Base-by-base conservation (phyloP, 2,329 filamentous ascomycete genomes). In the Neofusicoccum parvum region DNA sequence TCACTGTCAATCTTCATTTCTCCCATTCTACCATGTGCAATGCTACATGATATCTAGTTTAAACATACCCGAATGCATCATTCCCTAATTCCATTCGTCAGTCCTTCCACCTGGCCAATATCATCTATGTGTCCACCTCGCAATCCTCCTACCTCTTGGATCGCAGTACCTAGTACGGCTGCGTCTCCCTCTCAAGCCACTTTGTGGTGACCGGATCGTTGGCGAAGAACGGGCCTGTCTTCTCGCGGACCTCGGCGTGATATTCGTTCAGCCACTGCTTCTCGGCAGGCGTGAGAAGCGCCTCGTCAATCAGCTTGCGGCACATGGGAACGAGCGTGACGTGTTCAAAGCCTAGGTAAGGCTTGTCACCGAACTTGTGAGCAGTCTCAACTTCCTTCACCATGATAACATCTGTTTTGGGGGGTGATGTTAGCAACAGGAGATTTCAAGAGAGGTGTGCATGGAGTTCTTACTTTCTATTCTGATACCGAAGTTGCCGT, bases 261-360 rank as follows among this genome's bases (percentile, higher is more conserved):
- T 96, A 96, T 48, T 88, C 84, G 73, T 98, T 96, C 70, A 99
- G 80, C 92, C 94, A 99, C 67, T 86, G 80, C 80, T 90, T 91
- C 81, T 99, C 95, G 12, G 81, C 83, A 4, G 83, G 81, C 0
- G 88, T 93, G 70, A 99, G 80, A 39, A 97, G 81, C 60, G 76
- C 83, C 64, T 85, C 81, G 72, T 98, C 91, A 69, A 97, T 93
- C 69, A 99, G 81, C 68, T 92, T 97, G 67, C 89, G 87, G 80
- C 94, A 97, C 79, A 97, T 93, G 0, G 95, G 95, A 17, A 94
- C 92, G 92, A 99, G 92, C 0, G 95, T 99, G 69, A 98, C 93
- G 78, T 96, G 92, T 81, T 99, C 94, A 71, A 99, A 99, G 3
- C 94, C 93, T 41, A 98, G 83, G 80, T 92, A 99, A 2, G 94